Conservation (phyloP, 176 grass and related monocot species). For the Echinochloa phyllopogon region DNA sequence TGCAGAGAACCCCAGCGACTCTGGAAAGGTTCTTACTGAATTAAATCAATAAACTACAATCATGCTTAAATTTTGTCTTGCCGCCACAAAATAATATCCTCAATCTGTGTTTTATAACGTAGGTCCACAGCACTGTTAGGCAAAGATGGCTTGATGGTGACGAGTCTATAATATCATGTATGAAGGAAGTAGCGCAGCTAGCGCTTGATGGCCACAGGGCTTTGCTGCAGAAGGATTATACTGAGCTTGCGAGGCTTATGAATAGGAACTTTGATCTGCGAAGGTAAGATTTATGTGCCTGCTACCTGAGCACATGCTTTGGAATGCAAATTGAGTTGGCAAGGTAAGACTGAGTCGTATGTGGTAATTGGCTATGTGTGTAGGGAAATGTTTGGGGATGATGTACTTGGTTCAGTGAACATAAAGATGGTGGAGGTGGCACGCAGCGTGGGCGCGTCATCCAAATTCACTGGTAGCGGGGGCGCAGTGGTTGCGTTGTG, state of each 20-base stretch:
- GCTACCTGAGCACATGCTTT: background rate
- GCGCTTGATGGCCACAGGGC: conserved; percentile 56
- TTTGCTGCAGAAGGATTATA: conserved; percentile 61
- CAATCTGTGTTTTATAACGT: background rate
- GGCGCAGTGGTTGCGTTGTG: conserved; percentile 73
- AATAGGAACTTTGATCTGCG: conserved; percentile 76
- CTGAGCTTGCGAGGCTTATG: conserved; percentile 58
- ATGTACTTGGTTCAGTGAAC: conserved; percentile 68
- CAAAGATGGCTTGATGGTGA: conserved; percentile 85
- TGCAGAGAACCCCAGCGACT: conserved; percentile 87
- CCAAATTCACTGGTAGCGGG: conserved; percentile 83
- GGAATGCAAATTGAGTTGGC: background rate
- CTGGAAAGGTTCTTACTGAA: conserved; percentile 71
- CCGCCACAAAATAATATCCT: background rate
- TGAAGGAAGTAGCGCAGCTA: conserved; percentile 73
- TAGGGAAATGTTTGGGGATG: conserved; percentile 92
- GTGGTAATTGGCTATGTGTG: background rate
- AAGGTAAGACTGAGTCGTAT: background rate
- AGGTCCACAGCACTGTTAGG: conserved; percentile 84
- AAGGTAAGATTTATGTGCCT: conserved; percentile 45
- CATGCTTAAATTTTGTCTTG: background rate
- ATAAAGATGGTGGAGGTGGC: conserved; percentile 85
- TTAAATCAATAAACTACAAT: background rate
- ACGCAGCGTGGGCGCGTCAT: conserved; percentile 58
- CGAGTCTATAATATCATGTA: conserved; percentile 60